These are phyloP conservation scores for Pinus taeda DNA, from an alignment of 75 land plant genomes.

Conservation along the genomic window DNA sequence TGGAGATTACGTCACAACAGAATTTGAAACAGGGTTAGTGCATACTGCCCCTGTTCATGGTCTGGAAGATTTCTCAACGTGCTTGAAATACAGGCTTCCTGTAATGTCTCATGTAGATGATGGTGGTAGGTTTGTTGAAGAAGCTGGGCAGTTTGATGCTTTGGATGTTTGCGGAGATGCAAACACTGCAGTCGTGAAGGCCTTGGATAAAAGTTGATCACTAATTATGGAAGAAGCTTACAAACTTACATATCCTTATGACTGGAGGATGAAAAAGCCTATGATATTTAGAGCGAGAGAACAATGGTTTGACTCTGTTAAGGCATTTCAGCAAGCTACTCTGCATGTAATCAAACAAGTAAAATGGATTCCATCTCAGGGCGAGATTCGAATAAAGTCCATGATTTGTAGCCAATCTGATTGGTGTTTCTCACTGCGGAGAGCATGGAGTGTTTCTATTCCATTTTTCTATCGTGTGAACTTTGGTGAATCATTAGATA, in stretches of 20 bases:
- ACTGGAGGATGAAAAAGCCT: conserved; percentile 99
- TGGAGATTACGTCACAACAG: conserved; percentile 96
- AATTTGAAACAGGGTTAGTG: conserved; percentile 96
- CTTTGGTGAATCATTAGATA: conserved; percentile 83
- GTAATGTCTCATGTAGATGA: conserved; percentile 94
- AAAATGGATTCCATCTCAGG: conserved; percentile 91
- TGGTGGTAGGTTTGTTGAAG: conserved; percentile 90
- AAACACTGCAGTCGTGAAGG: conserved; percentile 72
- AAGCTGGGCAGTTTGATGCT: conserved; percentile 86
- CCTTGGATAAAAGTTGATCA: conserved; percentile 58
- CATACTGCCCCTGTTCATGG: conserved; percentile 99
- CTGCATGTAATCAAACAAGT: conserved; percentile 77
- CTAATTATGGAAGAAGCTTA: conserved; percentile 90
- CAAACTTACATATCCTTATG: conserved; percentile 97
- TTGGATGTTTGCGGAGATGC: conserved; percentile 90
- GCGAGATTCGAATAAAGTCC: conserved; percentile 84
- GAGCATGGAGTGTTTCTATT: conserved; percentile 99
- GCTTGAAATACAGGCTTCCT: conserved; percentile 84
- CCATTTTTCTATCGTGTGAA: conserved; percentile 89
- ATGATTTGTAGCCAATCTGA: conserved; percentile 93
- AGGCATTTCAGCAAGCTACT: conserved; percentile 83
- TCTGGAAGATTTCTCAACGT: conserved; percentile 89
- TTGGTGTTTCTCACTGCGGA: conserved; percentile 99
- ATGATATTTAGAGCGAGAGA: conserved; percentile 97
- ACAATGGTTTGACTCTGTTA: conserved; percentile 99